Evolutionary conservation across 2,329 filamentous ascomycete species (phyloP).

Genomic region (Colletotrichum truncatum): DNA sequence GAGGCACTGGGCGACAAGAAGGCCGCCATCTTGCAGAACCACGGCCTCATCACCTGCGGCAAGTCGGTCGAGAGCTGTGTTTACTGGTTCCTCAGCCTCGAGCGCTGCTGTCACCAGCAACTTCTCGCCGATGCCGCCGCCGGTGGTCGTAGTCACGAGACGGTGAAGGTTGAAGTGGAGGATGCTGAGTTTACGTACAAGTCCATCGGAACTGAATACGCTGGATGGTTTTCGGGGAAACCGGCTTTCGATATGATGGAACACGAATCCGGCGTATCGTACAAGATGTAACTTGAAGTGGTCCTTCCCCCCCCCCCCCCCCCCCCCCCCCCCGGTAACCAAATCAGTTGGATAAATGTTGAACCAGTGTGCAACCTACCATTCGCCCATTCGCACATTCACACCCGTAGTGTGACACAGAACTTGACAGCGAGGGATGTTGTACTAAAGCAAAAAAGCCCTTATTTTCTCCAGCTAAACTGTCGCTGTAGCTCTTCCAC

Average conservation of each 20-base stretch:
- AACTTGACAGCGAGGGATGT: no score
- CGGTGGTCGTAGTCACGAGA: constrained; percentile 68
- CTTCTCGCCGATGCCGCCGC: constrained; percentile 67
- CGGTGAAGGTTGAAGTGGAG: constrained; percentile 73
- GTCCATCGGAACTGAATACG: constrained; percentile 66
- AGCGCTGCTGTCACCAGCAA: constrained; percentile 58
- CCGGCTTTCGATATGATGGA: constrained; percentile 71
- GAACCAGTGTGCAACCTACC: no score
- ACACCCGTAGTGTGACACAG: no score
- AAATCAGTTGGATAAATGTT: no score
- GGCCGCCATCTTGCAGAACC: constrained; percentile 62
- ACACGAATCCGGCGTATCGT: constrained; percentile 15
- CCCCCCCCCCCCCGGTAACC: no score
- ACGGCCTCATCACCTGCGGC: constrained; percentile 63
- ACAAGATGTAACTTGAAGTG: constrained; percentile 24
- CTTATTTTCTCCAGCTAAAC: no score
- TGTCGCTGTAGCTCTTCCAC: no score
- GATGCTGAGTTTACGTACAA: constrained; percentile 76
- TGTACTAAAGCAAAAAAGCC: no score
- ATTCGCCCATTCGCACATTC: no score
- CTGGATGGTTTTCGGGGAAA: constrained; percentile 77
- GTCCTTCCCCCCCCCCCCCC: no score
- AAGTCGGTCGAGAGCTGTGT: constrained; percentile 59
- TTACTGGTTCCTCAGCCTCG: constrained; percentile 63
- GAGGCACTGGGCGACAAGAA: constrained; percentile 56